Evolutionary conservation across 2,329 filamentous ascomycete genomes (phyloP), one percentile per base, ranked within the genome.

Genomic region (Aspergillus fischeri): DNA sequence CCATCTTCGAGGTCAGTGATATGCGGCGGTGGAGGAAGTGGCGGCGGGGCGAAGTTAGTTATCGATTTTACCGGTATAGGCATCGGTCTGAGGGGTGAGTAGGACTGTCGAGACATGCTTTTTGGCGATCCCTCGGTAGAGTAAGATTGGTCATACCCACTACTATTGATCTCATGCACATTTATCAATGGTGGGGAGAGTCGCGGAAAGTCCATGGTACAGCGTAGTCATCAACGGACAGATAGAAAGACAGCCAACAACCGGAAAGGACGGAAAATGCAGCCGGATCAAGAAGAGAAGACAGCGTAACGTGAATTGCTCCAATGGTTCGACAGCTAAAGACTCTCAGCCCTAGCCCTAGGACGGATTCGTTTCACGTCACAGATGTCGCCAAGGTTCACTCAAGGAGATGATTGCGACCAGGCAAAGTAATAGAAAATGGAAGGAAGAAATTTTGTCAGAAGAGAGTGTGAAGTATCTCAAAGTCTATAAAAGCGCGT

Each of bases 21-120:
- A 68, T 78, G 80, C 53, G 86, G 83, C 57, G 86, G 86, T 64
- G 86, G 86, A 65, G 86, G 86, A 65, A 89, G 78, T 51, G 86
- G 85, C 61, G 86, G 86, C 57, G 86, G 86, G 52, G 79, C 77
- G 47, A 71, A 69, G 51, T 73, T 68, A 57, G 75, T 70, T 53
- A 66, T 68, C 67, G 81, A 78, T 58, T 80, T 78, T 67, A 82
- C 79, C 51, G 84, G 84, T 69, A 89, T 88, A 59, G 85, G 78
- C 83, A 89, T 85, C 63, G 84, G 81, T 60, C 80, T 79, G 60
- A 78, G 77, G 45, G 78, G 72, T 49, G 76, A 67, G 51, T 71
- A 70, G 59, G 75, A 66, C 55, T 72, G 74, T 45, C 78, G 72
- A 55, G 76, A 71, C 67, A 75, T 73, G 67, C 67, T 72, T 65